Percentiles rank a stretch among this genome's conserved stretches.
phyloP scores from a whole-genome alignment of 164 flowering plant genomes.

The Houttuynia cordata region DNA sequence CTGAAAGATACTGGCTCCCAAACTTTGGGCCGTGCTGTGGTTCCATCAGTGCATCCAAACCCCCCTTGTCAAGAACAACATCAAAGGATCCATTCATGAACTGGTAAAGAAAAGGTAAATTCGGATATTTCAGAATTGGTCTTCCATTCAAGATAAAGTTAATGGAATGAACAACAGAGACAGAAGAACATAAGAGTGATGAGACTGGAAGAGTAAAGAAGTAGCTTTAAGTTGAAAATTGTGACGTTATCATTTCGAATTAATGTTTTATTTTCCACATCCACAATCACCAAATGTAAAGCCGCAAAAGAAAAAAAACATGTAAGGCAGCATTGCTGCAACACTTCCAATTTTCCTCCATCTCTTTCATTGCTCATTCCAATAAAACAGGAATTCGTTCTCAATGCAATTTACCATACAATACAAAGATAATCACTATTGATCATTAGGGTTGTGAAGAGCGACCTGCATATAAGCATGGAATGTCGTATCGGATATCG shows the following conservation, averaged over 20 bases:
- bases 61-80: conserved; percentile 83
- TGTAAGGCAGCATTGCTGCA: neutral
- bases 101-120: conserved; percentile 24
- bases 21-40: conserved; percentile 68
- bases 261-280: neutral
- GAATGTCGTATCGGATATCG: no score
- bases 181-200: neutral
- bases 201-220: neutral
- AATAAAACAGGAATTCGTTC: neutral
- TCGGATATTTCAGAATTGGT: neutral
- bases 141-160: neutral
- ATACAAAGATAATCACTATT: neutral
- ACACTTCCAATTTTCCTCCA: neutral
- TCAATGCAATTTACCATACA: neutral
- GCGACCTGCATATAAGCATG: conserved; percentile 92
- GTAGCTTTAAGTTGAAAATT: neutral
- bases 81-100: conserved; percentile 54
- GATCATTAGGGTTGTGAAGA: no score
- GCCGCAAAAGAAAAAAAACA: neutral
- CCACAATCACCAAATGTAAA: neutral
- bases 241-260: neutral
- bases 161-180: neutral
- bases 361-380: no score
- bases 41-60: conserved; percentile 98
- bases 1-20: conserved; percentile 70